Conservation (phyloP, 345 rosid species). For the Theobroma cacao region DNA sequence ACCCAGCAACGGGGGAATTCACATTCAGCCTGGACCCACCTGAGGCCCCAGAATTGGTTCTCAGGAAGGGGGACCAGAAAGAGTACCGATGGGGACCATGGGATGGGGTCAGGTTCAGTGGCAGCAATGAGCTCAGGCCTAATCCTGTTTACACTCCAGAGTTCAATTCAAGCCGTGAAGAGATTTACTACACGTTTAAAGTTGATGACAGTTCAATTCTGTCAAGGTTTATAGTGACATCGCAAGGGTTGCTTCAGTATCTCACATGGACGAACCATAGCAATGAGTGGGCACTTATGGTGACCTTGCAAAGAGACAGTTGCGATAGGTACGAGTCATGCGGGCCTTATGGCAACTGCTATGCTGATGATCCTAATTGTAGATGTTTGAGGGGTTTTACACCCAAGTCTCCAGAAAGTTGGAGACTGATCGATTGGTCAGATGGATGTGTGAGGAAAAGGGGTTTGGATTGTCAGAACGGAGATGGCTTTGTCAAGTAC, state of each 20-base stretch:
- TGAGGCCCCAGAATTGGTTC: conserved; percentile 37
- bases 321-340: conserved; percentile 39
- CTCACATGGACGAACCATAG: conserved; percentile 34
- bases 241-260: conserved; percentile 31
- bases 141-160: conserved; percentile 11
- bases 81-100: conserved; percentile 38
- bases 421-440: conserved; percentile 37
- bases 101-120: conserved; percentile 45
- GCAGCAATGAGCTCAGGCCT: conserved; percentile 25
- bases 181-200: conserved; percentile 31
- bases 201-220: conserved; percentile 16
- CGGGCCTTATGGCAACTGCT: conserved; percentile 42
- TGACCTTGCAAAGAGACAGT: conserved; percentile 32
- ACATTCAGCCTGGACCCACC: conserved; percentile 21
- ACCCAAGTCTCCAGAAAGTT: conserved; percentile 31
- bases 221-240: conserved; percentile 27
- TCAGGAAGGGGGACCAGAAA: conserved; percentile 13
- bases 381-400: conserved; percentile 41
- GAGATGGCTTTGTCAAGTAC: conserved; percentile 23
- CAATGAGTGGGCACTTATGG: conserved; percentile 24
- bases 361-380: conserved; percentile 27
- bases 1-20: conserved; percentile 35
- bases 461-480: background rate
- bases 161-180: conserved; percentile 24
- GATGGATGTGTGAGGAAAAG: background rate